Base-by-base conservation (phyloP, 2,329 filamentous ascomycete genomes). In the Talaromyces marneffei region DNA sequence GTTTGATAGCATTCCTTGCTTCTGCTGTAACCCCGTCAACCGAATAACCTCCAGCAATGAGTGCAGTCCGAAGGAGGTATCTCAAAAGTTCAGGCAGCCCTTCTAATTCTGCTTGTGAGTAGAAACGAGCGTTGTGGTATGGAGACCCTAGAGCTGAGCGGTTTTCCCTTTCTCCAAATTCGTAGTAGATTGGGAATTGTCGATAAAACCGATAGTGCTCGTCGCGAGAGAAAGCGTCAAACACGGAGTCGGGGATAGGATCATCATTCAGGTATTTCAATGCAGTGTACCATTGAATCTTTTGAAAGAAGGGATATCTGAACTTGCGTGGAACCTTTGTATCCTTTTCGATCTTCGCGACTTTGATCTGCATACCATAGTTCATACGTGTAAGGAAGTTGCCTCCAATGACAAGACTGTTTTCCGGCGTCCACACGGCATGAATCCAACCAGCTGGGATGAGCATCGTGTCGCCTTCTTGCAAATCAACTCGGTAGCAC, bases 361-460 rank as follows among this genome's bases (percentile, higher is more conserved):
- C 79, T 65, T 83, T 83, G 68, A 89, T 83, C 70, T 89, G 86
- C 79, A 87, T 87, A 60, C 81, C 82, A 69, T 85, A 87, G 62
- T 87, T 85, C 71, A 87, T 78, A 60, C 83, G 77, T 4, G 85
- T 88, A 48, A 89, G 75, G 67, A 88, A 89, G 67, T 89, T 89
- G 57, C 86, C 86, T n/a, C 86, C 86, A 63, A 89, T 87, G 29
- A 89, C 86, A 54, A 89, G 74, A 67, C 86, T 88, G 67, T 88
- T 85, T 66, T 85, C 82, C 0, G 86, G 86, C 9, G 86, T 89
- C 84, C 87, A 88, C 7, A 89, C 86, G 25, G 86, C 86, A 68
- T 89, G 86, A 57, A 89, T 89, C 86, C 86, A 89, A 20, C 86
- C 86, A 35, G 86, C 87, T 4, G 86, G 86, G 64, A 89, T 89